Percentiles rank a stretch among this genome's conserved stretches.
Conservation (phyloP, 2,329 filamentous ascomycete genomes). For the Pseudopithomyces maydicus region DNA sequence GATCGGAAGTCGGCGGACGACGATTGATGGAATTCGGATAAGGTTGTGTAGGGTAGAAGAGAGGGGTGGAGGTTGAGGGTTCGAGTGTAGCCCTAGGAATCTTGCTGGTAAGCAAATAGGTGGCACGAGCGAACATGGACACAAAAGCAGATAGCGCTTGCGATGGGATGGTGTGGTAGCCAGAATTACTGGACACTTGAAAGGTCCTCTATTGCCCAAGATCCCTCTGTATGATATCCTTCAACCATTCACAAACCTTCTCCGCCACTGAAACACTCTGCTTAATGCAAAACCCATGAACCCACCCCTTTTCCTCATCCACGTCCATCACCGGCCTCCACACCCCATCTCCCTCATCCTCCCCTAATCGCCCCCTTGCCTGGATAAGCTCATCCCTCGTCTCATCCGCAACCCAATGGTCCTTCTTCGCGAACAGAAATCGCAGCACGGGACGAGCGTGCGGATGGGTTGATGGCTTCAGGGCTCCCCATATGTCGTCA, state of each 20-base stretch:
- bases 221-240: constrained; percentile 45
- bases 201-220: too few species aligned
- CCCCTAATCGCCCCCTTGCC: constrained; percentile 39
- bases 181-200: too few species aligned
- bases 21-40: not conserved
- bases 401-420: constrained; percentile 66
- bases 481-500: constrained; percentile 58
- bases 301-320: constrained; percentile 52
- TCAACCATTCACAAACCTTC: constrained; percentile 56
- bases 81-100: too few species aligned
- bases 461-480: constrained; percentile 26
- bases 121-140: too few species aligned
- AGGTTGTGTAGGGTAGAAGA: too few species aligned
- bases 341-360: constrained; percentile 20
- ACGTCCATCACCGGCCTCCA: constrained; percentile 15
- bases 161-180: too few species aligned
- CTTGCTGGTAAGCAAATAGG: too few species aligned
- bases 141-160: too few species aligned
- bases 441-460: constrained; percentile 53
- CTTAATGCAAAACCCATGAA: constrained; percentile 65
- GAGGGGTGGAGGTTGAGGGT: too few species aligned
- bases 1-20: not conserved
- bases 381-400: constrained; percentile 62
- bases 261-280: constrained; percentile 55
- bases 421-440: constrained; percentile 64